These are phyloP conservation scores for Polyplosphaeria fusca DNA, from an alignment of 495 filamentous ascomycete genomes.

Conservation along the genomic window DNA sequence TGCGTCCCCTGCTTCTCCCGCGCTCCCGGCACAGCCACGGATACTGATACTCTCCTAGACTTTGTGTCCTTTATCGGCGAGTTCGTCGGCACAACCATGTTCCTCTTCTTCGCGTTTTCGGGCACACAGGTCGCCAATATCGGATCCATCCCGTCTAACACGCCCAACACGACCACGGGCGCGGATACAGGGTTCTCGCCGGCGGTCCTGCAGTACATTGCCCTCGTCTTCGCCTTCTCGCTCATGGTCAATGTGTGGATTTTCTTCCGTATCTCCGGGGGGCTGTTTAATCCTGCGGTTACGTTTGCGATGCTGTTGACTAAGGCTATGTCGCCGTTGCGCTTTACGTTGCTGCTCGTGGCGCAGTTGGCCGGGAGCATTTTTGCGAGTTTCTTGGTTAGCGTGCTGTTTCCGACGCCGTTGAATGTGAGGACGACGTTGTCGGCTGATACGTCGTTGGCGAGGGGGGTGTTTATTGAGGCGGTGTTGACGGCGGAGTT, in stretches of 20 bases:
- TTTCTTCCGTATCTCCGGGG: slow-evolving; percentile 74
- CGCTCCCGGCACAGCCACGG: slow-evolving; percentile 3
- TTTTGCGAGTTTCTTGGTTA: slow-evolving; percentile 57
- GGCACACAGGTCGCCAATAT: slow-evolving; percentile 31
- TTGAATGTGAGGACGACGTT: slow-evolving; percentile 52
- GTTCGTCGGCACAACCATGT: slow-evolving; percentile 36
- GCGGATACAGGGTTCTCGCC: slow-evolving; percentile 39
- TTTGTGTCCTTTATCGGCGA: slow-evolving; percentile 34
- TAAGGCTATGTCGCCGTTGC: slow-evolving; percentile 51
- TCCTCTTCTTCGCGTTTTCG: slow-evolving; percentile 37
- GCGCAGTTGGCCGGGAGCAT: slow-evolving; percentile 58
- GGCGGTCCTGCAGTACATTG: slow-evolving; percentile 55
- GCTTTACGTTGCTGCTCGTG: slow-evolving; percentile 50
- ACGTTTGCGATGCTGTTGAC: slow-evolving; percentile 58
- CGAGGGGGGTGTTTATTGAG: slow-evolving; percentile 72
- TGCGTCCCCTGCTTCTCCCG: background rate
- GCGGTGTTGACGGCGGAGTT: slow-evolving; percentile 74
- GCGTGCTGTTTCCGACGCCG: slow-evolving; percentile 56
- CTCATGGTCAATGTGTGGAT: slow-evolving; percentile 79
- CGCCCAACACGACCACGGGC: slow-evolving; percentile 12
- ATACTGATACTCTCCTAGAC: slow-evolving; percentile 21
- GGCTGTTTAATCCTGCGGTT: slow-evolving; percentile 77
- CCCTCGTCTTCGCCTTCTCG: slow-evolving; percentile 68
- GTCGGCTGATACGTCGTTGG: slow-evolving; percentile 53
- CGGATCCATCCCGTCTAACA: slow-evolving; percentile 15